A percentile compares a stretch with the other conserved stretches of the same genome.
phyloP scores from a whole-genome alignment of 805 yeast genomes.

The Candida caryicola region DNA sequence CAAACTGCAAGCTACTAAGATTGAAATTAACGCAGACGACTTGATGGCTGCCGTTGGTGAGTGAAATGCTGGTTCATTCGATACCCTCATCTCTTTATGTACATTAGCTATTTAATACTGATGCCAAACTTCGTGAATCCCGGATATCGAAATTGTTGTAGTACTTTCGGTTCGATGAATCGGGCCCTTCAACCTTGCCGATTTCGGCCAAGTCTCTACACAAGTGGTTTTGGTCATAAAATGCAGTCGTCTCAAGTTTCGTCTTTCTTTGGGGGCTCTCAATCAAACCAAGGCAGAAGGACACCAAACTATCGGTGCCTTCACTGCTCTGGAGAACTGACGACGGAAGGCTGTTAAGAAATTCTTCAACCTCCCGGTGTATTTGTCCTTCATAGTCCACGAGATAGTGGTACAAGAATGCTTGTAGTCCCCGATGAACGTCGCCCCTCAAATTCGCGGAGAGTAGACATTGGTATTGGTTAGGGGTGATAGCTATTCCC shows the following conservation, averaged over 20 bases:
- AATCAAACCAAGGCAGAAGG: not conserved
- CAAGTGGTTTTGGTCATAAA: slow-evolving; percentile 14
- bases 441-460: slow-evolving; percentile 25
- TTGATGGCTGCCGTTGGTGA: slow-evolving; percentile 29
- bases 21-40: slow-evolving; percentile 40
- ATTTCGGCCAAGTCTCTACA: slow-evolving; percentile 4
- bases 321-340: slow-evolving; percentile 10
- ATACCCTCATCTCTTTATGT: not conserved
- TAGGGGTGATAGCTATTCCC: slow-evolving; percentile 9
- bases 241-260: slow-evolving; percentile 8
- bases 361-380: slow-evolving; percentile 4
- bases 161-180: slow-evolving; percentile 17
- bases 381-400: slow-evolving; percentile 12
- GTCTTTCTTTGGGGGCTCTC: not conserved
- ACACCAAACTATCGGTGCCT: slow-evolving; percentile 9
- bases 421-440: slow-evolving; percentile 20
- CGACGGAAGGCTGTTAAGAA: slow-evolving; percentile 16
- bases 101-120: not conserved
- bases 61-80: slow-evolving; percentile 1
- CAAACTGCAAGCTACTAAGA: slow-evolving; percentile 20
- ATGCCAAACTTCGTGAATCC: slow-evolving; percentile 22
- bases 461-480: slow-evolving; percentile 22
- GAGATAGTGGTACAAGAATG: slow-evolving; percentile 21
- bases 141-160: slow-evolving; percentile 19
- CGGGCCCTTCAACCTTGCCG: slow-evolving; percentile 3